Evolutionary conservation across 2,329 filamentous ascomycete species (phyloP), one percentile per base, ranked within the genome.

Genomic region (Ampelomyces quisqualis): DNA sequence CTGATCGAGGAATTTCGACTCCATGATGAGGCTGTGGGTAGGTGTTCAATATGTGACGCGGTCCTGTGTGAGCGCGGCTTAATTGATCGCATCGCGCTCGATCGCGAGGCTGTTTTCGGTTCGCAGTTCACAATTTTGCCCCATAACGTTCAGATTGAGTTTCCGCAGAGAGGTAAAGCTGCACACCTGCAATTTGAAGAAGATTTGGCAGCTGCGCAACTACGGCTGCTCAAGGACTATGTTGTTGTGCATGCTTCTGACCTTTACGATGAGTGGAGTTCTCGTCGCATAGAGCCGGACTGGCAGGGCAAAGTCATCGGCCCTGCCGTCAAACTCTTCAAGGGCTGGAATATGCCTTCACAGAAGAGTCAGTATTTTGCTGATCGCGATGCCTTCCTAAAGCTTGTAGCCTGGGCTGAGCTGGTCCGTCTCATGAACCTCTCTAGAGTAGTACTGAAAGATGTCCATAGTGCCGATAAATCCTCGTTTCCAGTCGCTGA

Each of bases 141-240:
- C 4, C 13, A 30, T 3, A 21, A 40, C 15, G 35, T 47, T 2
- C 14, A 20, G 2, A 39, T 56, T 5, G 29, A 43, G 3, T 47
- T 54, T 17, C 33, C 38, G 2, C 44, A 43, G 7, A 42, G 34
- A 1, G 30, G 37, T 4, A 18, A 50, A 11, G 21, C 5, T 4
- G 19, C 46, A 0, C n/a, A 8, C 4, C 46, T 45, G 22, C 21
- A 13, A n/a, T 50, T 46, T 2, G 38, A 50, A 18, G 48, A 54
- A 15, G 38, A 49, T 4, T 28, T 46, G 10, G 46, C 44, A 7
- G 39, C 38, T 10, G 30, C 44, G 4, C 38, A 50, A 17, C 35
- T 52, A 5, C 39, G 41, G 5, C 24, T 52, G 3, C 9, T 47
- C 9, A 54, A 56, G 5, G 48, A 50, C n/a, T 43, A 47, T 8